Base-by-base conservation (phyloP, 2,329 filamentous ascomycete species). In the Aspergillus brasiliensis region DNA sequence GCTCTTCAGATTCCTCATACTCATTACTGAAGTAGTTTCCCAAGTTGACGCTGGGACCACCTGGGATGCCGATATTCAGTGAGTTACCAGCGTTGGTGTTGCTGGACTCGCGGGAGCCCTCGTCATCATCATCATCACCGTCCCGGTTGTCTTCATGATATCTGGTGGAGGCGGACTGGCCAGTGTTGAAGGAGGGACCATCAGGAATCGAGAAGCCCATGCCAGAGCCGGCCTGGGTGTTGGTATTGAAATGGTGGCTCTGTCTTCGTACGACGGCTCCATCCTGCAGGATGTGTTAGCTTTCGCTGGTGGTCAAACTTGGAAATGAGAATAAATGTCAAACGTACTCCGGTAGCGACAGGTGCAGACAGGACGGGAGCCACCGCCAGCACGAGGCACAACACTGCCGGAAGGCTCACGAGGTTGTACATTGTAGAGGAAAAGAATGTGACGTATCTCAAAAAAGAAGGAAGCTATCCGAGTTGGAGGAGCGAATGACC, bases 351-450 rank as follows among this genome's bases (percentile, higher is more conserved):
- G 53, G 64, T 7, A 13, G 42, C 40, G 47, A 70, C 62, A 13
- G 72, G 72, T n/a, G 62, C 67, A n/a, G 72, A 62, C 23, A 75
- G 62, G 15, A 72, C 70, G 2, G 66, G 72, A 44, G 66, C 67
- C 28, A 70, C 62, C 46, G 70, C 64, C 31, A 74, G 65, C 23
- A 71, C 46, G 2, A 75, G 69, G 66, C 69, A 74, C 58, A 75
- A 38, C 44, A 73, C 65, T 55, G 70, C 65, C 8, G 71, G 69
- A 60, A 70, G 44, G 51, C 53, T 68, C 62, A 69, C 68, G 51
- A 63, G 59, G 54, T 65, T 65, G 57, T 67, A 64, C 69, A 71
- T 74, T 58, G 23, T 68, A 58, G 23, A 49, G 10, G 38, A 2
- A 40, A 17, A 38, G 47, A 44, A n/a, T 27, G 34, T 34, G 31